phyloP scores from a whole-genome alignment of 768 basidiomycete species.

The Auriculariales sp. region DNA sequence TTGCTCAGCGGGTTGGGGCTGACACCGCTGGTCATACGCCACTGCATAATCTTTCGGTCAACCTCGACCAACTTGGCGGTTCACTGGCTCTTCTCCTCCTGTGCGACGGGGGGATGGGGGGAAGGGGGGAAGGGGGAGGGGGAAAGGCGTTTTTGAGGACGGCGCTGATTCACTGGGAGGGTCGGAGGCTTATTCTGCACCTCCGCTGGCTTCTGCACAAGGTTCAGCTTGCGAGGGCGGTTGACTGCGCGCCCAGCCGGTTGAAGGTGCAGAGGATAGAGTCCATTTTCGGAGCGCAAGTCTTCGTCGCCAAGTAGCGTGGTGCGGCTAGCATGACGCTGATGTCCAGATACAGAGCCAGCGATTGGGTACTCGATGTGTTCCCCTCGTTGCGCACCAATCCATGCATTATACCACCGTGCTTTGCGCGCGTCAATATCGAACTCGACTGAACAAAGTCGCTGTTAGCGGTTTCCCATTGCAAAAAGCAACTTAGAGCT shows the following conservation, averaged over 20 bases:
- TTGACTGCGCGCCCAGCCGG: neutral
- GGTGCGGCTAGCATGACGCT: conserved; percentile 39
- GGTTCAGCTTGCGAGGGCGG: neutral
- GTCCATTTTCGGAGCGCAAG: neutral
- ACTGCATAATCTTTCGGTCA: conserved; percentile 44
- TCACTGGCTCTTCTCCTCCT: conserved; percentile 44
- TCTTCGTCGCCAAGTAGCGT: conserved; percentile 19
- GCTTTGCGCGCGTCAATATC: conserved; percentile 68
- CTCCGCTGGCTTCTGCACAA: neutral
- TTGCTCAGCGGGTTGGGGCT: conserved; percentile 26
- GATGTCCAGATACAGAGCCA: conserved; percentile 31
- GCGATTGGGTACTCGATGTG: conserved; percentile 23
- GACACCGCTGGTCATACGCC: conserved; percentile 39
- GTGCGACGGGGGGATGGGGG: conserved; percentile 48
- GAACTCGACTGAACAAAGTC: too few relatives aligned
- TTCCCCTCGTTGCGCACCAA: conserved; percentile 33
- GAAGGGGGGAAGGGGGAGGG: too few relatives aligned
- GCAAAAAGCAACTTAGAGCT: too few relatives aligned
- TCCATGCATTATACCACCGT: conserved; percentile 66
- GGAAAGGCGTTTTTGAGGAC: too few relatives aligned
- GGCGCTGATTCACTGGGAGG: too few relatives aligned
- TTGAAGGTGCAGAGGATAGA: neutral
- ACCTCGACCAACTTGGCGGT: conserved; percentile 35
- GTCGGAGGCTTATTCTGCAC: too few relatives aligned
- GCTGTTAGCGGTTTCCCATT: too few relatives aligned